Evolutionary conservation across 805 yeast genomes (phyloP), one percentile per base, ranked within the genome.

Genomic region (Millerozyma miso): DNA sequence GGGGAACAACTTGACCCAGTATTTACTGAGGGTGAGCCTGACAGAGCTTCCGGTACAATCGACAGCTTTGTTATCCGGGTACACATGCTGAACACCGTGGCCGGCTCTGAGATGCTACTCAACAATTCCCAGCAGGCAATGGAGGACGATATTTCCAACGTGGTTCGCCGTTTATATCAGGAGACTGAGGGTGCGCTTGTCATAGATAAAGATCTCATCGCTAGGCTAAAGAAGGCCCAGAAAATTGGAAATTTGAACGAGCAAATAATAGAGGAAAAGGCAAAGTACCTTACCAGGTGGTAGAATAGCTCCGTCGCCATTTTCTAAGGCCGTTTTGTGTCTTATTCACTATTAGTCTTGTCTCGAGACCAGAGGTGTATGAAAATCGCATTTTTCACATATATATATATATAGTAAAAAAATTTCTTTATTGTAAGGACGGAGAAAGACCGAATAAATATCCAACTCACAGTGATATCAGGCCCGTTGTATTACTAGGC

Each of bases 231-330:
- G 16, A 32, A 40, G 6, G 45, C 51, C 33, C 32, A 37, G 14
- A 33, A 38, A 26, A 19, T 19, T 7, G 51, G 51, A 3, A 35
- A 32, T 19, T 32, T 48, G 13, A 42, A 48, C 37, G 51, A 48
- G 19, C 45, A 42, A 14, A 26, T 48, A 2, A 36, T 48, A 16
- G 49, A 45, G 35, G 51, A 48, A 39, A 48, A 45, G 37, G 34
- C 32, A 12, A 40, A 38, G 23, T 19, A 34, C 15, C 19, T 33
- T 4, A 39, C 49, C 10, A 42, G 38, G 26, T 42, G 51, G 43
- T 48, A 39, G 33, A 6, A 14, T 19, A 19, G 23, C 19, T 38
- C 40, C 23, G 29, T 29, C 12, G 13, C 8, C 15, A 7, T 7
- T 33, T 33, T 6, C 14, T 31, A 31, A 3, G 14, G 15, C 20